Evolutionary conservation across 345 rosid species (phyloP), one percentile per base, ranked within the genome.

Genomic region (Corchorus capsularis): DNA sequence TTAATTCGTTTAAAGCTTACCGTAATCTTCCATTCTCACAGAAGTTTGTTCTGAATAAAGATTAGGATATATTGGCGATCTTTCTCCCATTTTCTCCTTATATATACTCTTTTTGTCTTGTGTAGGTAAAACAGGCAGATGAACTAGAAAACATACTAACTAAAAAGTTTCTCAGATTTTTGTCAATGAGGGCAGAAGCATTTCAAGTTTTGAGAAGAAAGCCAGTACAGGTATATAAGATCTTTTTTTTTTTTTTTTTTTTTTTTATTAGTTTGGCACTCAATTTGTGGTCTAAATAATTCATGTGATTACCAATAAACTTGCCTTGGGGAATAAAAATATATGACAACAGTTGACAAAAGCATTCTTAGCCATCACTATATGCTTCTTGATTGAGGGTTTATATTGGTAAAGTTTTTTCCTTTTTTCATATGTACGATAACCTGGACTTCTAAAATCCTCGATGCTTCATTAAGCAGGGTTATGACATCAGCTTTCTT

Each of bases 141-240:
- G 99, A 96, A 85, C 94, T 96, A 71, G 98, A 96, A 83, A 96
- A 93, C 79, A 96, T 96, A 71, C 83, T 96, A 81, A 83, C 97
- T 41, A 96, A 92, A 75, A 96, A 93, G 76, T 96, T 96, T 67
- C 93, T 96, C 57, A 86, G 97, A 82, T 96, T 96, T 86, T 85
- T 96, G 88, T 96, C 99, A n/a, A 96, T 96, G 97, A 92, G 99
- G 75, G 97, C 99, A 78, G 98, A 96, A 84, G 99, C 98, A 77
- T 93, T 96, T 87, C 98, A 91, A 82, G 98, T 96, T 64, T 83
- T 93, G 75, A 87, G 99, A 79, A 89, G 99, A 84, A 96, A 93
- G 81, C 99, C 99, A 11, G 96, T 93, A 6, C 97, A 92, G 95
- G 98, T 91, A 82, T 34, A 16, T 69, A 19, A 56, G 39, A 27